Percentiles rank a stretch among this genome's conserved stretches.
These are phyloP conservation scores for Saccharomycopsis schoenii DNA, from an alignment of 805 yeast genomes.

Conservation along the genomic window DNA sequence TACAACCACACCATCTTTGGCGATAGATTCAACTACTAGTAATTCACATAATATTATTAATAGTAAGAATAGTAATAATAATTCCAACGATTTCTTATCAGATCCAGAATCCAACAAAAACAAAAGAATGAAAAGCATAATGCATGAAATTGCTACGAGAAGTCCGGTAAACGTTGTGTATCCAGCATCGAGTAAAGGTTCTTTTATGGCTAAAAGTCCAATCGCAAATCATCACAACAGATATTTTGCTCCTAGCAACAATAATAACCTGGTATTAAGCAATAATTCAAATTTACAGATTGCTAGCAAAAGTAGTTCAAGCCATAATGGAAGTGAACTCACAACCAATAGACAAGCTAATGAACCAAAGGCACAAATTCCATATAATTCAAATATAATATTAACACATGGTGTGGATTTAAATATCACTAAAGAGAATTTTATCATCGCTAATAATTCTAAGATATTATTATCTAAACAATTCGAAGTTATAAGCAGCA, in stretches of 20 bases:
- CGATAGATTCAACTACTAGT: not conserved
- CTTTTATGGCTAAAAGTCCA: not conserved
- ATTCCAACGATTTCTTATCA: not conserved
- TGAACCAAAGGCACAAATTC: not conserved
- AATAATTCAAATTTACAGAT: not conserved
- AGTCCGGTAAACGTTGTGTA: not conserved
- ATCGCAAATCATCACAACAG: not conserved
- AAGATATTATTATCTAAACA: constrained; percentile 10
- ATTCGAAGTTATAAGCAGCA: constrained; percentile 10
- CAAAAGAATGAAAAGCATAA: not conserved
- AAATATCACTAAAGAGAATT: constrained; percentile 7
- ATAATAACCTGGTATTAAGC: not conserved
- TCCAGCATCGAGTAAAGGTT: not conserved
- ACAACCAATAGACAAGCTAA: not conserved
- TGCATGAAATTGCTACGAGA: not conserved
- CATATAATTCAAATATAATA: constrained; percentile 8
- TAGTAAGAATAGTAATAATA: not conserved
- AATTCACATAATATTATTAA: not conserved
- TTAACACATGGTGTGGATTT: constrained; percentile 15
- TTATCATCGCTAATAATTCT: constrained; percentile 7
- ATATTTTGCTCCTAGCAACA: not conserved
- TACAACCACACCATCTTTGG: not conserved
- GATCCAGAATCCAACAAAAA: not conserved
- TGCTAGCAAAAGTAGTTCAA: not conserved
- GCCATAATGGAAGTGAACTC: not conserved